Evolutionary conservation across 139 green algal species (phyloP).

Genomic region (Tetratostichococcus sp.): DNA sequence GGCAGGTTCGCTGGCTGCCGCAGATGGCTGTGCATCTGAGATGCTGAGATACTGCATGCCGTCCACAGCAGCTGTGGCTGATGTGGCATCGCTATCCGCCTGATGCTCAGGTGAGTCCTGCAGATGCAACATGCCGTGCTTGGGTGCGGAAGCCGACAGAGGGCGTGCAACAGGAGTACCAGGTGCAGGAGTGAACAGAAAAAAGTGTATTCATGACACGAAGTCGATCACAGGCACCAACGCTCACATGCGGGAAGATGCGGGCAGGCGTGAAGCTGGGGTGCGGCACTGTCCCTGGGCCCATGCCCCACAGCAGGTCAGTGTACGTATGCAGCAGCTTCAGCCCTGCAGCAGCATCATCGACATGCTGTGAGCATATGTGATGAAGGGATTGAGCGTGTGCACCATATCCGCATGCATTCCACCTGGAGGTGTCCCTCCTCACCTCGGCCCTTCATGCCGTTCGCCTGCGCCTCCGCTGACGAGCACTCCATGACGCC

Average conservation of each 20-base stretch:
- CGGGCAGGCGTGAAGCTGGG: constrained; percentile 16
- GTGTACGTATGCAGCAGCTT: constrained; percentile 34
- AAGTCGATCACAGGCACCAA: no score
- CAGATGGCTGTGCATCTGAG: background rate
- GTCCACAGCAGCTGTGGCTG: background rate
- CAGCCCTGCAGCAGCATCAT: constrained; percentile 1
- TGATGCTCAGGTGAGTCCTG: background rate
- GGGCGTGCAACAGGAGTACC: no score
- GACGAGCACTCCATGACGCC: constrained; percentile 7
- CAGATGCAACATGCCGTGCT: no score
- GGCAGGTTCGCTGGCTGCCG: background rate
- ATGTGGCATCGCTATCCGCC: background rate
- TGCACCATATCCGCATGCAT: no score
- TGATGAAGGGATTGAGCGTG: no score
- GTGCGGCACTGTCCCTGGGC: constrained; percentile 14
- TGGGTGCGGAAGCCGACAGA: no score
- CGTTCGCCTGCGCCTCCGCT: background rate
- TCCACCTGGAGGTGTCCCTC: no score
- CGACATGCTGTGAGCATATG: no score
- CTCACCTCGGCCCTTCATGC: background rate
- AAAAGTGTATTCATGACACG: no score
- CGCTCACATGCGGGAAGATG: constrained; percentile 22
- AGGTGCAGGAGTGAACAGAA: no score
- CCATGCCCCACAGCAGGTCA: constrained; percentile 32
- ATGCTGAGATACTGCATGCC: background rate